A percentile compares a stretch with the other conserved stretches of the same genome.
These are phyloP conservation scores for Claviceps sp. DNA, from an alignment of 2,329 filamentous ascomycete genomes.

Conservation along the genomic window DNA sequence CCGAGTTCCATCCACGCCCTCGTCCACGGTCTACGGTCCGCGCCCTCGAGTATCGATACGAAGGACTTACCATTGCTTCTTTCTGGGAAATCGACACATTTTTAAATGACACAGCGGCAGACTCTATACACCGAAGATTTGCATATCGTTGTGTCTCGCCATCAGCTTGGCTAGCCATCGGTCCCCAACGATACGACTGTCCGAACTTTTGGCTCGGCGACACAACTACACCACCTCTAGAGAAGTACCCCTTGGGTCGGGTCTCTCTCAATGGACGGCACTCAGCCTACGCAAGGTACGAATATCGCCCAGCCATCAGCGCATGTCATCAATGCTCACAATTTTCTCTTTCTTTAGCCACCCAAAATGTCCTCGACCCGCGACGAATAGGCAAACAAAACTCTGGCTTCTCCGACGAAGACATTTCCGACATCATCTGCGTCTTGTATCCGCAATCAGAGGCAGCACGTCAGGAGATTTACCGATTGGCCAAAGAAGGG, in stretches of 20 bases:
- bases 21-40: background rate
- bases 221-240: background rate
- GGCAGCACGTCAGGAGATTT: slow-evolving; percentile 58
- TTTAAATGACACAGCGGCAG: background rate
- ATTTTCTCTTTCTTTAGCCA: slow-evolving; percentile 6
- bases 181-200: background rate
- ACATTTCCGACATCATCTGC: slow-evolving; percentile 80
- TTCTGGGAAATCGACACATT: background rate
- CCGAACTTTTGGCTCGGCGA: background rate
- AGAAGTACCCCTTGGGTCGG: slow-evolving; percentile 5
- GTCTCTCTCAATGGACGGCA: slow-evolving; percentile 29
- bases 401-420: slow-evolving; percentile 69
- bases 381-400: slow-evolving; percentile 66
- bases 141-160: background rate
- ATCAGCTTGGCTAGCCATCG: background rate
- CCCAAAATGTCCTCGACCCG: slow-evolving; percentile 52
- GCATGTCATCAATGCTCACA: background rate
- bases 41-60: background rate
- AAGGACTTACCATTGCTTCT: background rate
- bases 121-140: background rate
- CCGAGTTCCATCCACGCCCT: background rate
- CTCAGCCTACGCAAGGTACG: slow-evolving; percentile 30
- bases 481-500: slow-evolving; percentile 31
- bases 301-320: background rate
- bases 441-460: slow-evolving; percentile 70